These are phyloP conservation scores for Marasmius oreades DNA, from an alignment of 1,284 basidiomycete species.

Conservation along the genomic window DNA sequence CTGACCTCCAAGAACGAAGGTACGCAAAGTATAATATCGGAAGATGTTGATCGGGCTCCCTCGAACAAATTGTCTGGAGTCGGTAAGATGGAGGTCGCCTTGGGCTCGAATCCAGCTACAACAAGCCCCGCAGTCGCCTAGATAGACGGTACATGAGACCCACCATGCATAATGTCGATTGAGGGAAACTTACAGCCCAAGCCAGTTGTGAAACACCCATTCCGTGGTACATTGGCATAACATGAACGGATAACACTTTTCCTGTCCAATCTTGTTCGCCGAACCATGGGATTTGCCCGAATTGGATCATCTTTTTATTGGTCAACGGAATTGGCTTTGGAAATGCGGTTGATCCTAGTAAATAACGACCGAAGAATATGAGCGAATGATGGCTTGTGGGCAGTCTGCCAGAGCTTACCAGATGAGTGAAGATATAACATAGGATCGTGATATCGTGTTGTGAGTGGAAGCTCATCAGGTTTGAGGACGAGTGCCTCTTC, in stretches of 20 bases:
- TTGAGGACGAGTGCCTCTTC: neutral
- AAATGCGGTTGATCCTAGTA: slow-evolving; percentile 20
- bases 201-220: slow-evolving; percentile 18
- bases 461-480: slow-evolving; percentile 10
- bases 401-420: slow-evolving; percentile 15
- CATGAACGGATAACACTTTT: slow-evolving; percentile 12
- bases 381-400: neutral
- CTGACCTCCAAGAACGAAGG: neutral
- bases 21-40: neutral
- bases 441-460: slow-evolving; percentile 8
- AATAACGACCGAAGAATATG: no score
- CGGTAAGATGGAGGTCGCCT: neutral
- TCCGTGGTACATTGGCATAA: slow-evolving; percentile 22
- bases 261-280: slow-evolving; percentile 19
- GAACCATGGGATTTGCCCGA: slow-evolving; percentile 15
- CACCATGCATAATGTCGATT: slow-evolving; percentile 15
- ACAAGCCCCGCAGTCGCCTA: neutral
- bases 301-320: slow-evolving; percentile 15
- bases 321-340: slow-evolving; percentile 21
- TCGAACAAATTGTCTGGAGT: neutral
- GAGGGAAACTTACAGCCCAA: slow-evolving; percentile 17
- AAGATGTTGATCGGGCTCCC: neutral
- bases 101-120: neutral
- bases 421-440: slow-evolving; percentile 27
- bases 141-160: neutral